These are phyloP conservation scores for Exophiala aquamarina DNA, from an alignment of 2,329 filamentous ascomycete genomes.

Conservation along the genomic window DNA sequence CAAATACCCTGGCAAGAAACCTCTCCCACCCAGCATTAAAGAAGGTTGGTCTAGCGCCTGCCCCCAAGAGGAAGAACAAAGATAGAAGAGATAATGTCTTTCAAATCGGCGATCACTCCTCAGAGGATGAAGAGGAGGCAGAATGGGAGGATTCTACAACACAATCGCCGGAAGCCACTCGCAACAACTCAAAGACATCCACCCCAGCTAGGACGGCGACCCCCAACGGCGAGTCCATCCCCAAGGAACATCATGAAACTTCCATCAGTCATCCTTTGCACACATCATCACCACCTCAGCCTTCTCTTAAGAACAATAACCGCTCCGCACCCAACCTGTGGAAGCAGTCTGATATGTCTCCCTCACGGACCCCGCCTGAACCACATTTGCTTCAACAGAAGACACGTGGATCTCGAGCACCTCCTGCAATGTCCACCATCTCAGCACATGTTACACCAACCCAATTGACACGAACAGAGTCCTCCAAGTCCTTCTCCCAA, in stretches of 20 bases:
- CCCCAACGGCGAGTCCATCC: constrained; percentile 18
- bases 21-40: constrained; percentile 38
- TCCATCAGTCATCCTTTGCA: constrained; percentile 3
- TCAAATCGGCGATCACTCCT: constrained; percentile 42
- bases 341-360: constrained; percentile 7
- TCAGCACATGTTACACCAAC: constrained; percentile 45
- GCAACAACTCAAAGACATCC: constrained; percentile 40
- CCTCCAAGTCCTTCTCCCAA: constrained; percentile 25
- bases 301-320: constrained; percentile 19
- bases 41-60: constrained; percentile 36
- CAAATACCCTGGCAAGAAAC: constrained; percentile 42
- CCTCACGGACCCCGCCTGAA: constrained; percentile 18
- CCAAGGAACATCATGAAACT: constrained; percentile 8
- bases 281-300: constrained; percentile 21
- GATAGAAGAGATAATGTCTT: constrained; percentile 44
- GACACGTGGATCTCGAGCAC: constrained; percentile 43
- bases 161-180: constrained; percentile 47
- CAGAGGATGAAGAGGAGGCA: constrained; percentile 41
- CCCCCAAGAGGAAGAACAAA: constrained; percentile 36
- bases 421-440: constrained; percentile 49
- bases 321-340: constrained; percentile 25
- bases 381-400: constrained; percentile 29
- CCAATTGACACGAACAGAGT: constrained; percentile 25
- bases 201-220: constrained; percentile 23
- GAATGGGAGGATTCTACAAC: constrained; percentile 50